Percentiles rank a stretch among this genome's conserved stretches.
phyloP scores from a whole-genome alignment of 768 basidiomycete genomes.

The Lactarius indigo region DNA sequence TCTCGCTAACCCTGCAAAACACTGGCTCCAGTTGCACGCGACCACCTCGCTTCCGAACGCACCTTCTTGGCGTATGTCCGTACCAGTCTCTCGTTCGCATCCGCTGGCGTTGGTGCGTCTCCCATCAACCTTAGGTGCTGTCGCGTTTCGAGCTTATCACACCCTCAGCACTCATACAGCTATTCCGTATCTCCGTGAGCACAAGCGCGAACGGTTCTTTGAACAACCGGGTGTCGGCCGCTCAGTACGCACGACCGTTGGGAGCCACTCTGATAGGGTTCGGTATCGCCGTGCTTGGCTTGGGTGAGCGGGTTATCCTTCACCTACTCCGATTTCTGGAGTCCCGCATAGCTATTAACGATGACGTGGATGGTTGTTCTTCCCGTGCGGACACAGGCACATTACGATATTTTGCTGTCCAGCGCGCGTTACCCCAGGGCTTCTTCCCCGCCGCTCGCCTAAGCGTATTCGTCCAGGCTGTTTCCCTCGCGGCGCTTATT shows the following conservation, averaged over 20 bases:
- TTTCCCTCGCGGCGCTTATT: conserved; percentile 35
- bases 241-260: conserved; percentile 40
- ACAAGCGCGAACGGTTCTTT: conserved; percentile 25
- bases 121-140: background rate
- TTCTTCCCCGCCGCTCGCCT: conserved; percentile 42
- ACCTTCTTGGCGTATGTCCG: conserved; percentile 52
- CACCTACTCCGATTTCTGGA: background rate
- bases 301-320: conserved; percentile 30
- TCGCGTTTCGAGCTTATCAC: background rate
- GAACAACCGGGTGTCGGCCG: conserved; percentile 17
- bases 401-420: conserved; percentile 40
- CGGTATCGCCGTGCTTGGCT: conserved; percentile 35
- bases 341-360: background rate
- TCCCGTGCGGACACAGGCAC: conserved; percentile 28
- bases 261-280: conserved; percentile 40
- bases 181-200: conserved; percentile 38
- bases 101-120: conserved; percentile 46
- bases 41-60: conserved; percentile 50
- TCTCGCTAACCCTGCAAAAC: conserved; percentile 40
- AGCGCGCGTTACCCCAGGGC: conserved; percentile 37
- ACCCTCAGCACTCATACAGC: conserved; percentile 42
- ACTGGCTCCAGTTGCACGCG: conserved; percentile 47
- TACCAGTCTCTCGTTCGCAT: conserved; percentile 47
- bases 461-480: conserved; percentile 33
- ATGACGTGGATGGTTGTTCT: background rate